phyloP scores from a whole-genome alignment of 805 yeast genomes.

The Yamadazyma phyllophila region DNA sequence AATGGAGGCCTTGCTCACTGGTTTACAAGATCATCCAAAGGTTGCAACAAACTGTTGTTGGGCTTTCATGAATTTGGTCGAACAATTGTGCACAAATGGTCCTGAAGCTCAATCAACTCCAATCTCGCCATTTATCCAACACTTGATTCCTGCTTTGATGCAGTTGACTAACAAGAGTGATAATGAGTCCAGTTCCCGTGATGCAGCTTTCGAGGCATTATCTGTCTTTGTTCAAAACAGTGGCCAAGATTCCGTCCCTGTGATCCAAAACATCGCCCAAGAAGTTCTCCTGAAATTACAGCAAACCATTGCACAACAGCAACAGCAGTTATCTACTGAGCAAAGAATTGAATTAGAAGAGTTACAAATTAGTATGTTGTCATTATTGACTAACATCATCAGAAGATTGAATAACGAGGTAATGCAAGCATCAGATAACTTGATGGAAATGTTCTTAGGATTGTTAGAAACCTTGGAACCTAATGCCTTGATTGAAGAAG shows the following conservation, averaged over 20 bases:
- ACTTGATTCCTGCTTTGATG: constrained; percentile 67
- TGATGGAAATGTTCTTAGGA: constrained; percentile 80
- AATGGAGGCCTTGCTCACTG: constrained; percentile 68
- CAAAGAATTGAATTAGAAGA: constrained; percentile 81
- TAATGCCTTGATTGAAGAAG: constrained; percentile 87
- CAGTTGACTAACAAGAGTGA: constrained; percentile 68
- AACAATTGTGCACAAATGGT: constrained; percentile 65
- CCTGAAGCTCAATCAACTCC: constrained; percentile 51
- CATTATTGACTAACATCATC: constrained; percentile 77
- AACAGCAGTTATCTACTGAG: constrained; percentile 57
- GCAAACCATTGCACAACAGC: constrained; percentile 55
- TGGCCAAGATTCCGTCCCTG: constrained; percentile 64
- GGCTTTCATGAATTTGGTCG: constrained; percentile 90
- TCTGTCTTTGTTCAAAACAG: constrained; percentile 77
- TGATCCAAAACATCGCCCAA: constrained; percentile 70
- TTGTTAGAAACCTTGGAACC: constrained; percentile 55
- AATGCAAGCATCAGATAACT: constrained; percentile 66
- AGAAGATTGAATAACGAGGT: constrained; percentile 75
- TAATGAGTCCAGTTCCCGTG: constrained; percentile 84
- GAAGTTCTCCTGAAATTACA: constrained; percentile 74
- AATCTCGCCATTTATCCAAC: constrained; percentile 71
- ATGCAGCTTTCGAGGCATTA: constrained; percentile 95
- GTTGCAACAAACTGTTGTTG: constrained; percentile 97
- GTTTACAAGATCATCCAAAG: constrained; percentile 89
- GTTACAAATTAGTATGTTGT: constrained; percentile 76